Conservation (phyloP, 73 alveolate genomes). For the Tetrahymena elliotti region DNA sequence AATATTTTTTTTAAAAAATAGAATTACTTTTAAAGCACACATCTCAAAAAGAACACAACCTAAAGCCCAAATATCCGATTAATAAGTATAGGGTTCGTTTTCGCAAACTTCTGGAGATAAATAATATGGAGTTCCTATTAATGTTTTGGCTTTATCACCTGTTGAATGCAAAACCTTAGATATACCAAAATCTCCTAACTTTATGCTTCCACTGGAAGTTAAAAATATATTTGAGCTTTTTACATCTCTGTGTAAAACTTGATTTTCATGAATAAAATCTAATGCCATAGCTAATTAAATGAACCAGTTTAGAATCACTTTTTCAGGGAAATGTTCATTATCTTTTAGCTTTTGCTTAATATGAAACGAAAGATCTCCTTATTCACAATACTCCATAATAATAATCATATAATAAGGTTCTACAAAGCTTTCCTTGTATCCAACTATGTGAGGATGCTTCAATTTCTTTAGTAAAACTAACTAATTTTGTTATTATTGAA, state of each 20-base stretch:
- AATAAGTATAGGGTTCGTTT: slow-evolving; percentile 65
- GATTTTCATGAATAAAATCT: slow-evolving; percentile 75
- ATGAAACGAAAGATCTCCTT: slow-evolving; percentile 56
- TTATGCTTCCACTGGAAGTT: slow-evolving; percentile 77
- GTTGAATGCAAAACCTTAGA: slow-evolving; percentile 81
- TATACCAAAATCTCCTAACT: slow-evolving; percentile 91
- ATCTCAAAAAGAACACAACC: slow-evolving; percentile 85
- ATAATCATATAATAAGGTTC: background rate
- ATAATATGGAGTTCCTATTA: slow-evolving; percentile 90
- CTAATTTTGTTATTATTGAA: background rate
- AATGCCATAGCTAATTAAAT: slow-evolving; percentile 52
- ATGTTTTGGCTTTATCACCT: slow-evolving; percentile 70
- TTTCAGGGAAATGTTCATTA: slow-evolving; percentile 56
- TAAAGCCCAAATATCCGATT: slow-evolving; percentile 85
- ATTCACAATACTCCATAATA: background rate
- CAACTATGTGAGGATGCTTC: background rate
- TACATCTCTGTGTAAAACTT: slow-evolving; percentile 86
- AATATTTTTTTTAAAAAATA: background rate
- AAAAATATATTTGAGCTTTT: slow-evolving; percentile 80
- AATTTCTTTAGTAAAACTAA: background rate
- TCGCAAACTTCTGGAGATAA: slow-evolving; percentile 70
- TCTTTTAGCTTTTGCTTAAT: slow-evolving; percentile 42
- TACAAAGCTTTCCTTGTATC: background rate
- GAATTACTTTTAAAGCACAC: slow-evolving; percentile 53
- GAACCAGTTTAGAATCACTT: slow-evolving; percentile 61